Conservation (phyloP, 1,284 basidiomycete species). For the Microbotryum intermedium region DNA sequence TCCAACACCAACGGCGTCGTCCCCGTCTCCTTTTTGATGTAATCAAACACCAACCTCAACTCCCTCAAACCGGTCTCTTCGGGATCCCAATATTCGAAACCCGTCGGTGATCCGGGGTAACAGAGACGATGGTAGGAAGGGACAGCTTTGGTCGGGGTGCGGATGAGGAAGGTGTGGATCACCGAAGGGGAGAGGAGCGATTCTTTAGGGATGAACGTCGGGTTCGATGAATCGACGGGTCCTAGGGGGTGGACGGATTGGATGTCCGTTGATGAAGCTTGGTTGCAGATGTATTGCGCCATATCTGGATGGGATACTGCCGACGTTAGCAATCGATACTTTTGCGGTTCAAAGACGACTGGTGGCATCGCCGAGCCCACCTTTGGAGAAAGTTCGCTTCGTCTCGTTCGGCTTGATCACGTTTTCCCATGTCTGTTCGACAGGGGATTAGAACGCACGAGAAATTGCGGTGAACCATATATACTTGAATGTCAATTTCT, state of each 20-base stretch:
- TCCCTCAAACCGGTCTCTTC: slow-evolving; percentile 32
- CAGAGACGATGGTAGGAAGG: slow-evolving; percentile 36
- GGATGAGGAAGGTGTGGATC: slow-evolving; percentile 61
- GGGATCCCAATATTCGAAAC: slow-evolving; percentile 32
- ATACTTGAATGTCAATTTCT: background rate
- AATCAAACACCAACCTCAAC: slow-evolving; percentile 27
- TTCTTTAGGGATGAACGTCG: slow-evolving; percentile 41
- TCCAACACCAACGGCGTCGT: slow-evolving; percentile 28
- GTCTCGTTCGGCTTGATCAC: slow-evolving; percentile 15
- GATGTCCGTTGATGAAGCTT: slow-evolving; percentile 8
- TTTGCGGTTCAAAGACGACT: too few relatives aligned
- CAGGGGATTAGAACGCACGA: background rate
- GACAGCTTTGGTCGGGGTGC: slow-evolving; percentile 48
- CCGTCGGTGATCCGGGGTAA: slow-evolving; percentile 28
- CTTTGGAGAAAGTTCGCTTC: slow-evolving; percentile 26
- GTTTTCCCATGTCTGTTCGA: slow-evolving; percentile 23
- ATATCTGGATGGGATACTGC: slow-evolving; percentile 14
- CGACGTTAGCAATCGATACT: background rate
- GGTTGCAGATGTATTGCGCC: slow-evolving; percentile 32
- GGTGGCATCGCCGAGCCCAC: slow-evolving; percentile 1
- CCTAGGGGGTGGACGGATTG: background rate
- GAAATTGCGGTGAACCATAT: background rate
- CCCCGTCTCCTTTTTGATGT: slow-evolving; percentile 21
- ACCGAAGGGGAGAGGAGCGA: slow-evolving; percentile 76
- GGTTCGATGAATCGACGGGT: slow-evolving; percentile 19